Evolutionary conservation across 164 flowering plant species (phyloP), one percentile per base, ranked within the genome.

Genomic region (Paratinospora sagittata): DNA sequence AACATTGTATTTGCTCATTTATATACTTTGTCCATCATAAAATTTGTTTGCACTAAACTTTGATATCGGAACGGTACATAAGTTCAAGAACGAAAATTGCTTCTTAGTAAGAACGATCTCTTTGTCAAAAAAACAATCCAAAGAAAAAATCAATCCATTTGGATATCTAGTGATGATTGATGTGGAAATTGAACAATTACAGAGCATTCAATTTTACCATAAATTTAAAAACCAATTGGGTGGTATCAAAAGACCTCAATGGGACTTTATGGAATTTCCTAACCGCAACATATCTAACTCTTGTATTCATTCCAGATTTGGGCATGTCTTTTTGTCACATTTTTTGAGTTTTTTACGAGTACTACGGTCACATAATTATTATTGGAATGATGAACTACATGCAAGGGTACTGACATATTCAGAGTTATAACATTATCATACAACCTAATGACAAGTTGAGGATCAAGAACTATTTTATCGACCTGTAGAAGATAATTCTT

Each of bases 401-500:
- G 16, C 5, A 52, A 52, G n/a, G n/a, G n/a, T 52, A 19, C 19
- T 16, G 16, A 13, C n/a, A 52, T 16, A 0, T 52, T 52, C 21
- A 13, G n/a, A 14, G 5, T 36, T 36, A 36, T 52, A 52, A 0
- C 58, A 52, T 52, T 21, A 14, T 1, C n/a, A 16, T n/a, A 21
- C 21, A 30, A 55, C 23, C 21, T 0, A 55, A 55, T 55, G 19
- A 55, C 0, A 19, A 16, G 61, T 4, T n/a, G 9, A n/a, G 61
- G 61, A 55, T 66, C 47, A 2, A 1, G 21, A 21, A 17, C 30
- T 63, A 70, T 26, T 27, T 58, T 52, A 52, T 21, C 43, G 23
- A 81, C 93, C 93, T 83, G 82, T 89, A 89, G 80, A 89, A 89
- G 74, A 89, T 84, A 23, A 89, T 89, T 71, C 93, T 75, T 16